Percentiles rank a stretch among this genome's conserved stretches.
These are phyloP conservation scores for Echinosophora koreensis DNA, from an alignment of 306 rosid genomes.

Conservation along the genomic window DNA sequence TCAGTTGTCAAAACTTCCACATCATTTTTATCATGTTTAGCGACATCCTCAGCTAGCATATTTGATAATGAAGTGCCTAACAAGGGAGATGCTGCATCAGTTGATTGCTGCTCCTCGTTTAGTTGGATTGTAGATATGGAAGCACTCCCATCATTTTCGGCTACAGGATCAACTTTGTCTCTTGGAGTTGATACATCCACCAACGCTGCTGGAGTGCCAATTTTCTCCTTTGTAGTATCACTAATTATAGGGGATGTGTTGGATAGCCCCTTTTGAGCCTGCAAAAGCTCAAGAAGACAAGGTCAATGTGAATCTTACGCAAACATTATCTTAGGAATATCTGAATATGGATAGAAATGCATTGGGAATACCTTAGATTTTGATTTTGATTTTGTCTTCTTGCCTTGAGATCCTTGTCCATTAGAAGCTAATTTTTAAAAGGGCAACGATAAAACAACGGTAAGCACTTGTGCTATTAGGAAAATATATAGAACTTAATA, in stretches of 20 bases:
- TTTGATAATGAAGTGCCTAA: slow-evolving; percentile 52
- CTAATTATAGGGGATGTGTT: slow-evolving; percentile 46
- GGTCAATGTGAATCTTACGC: slow-evolving; percentile 33
- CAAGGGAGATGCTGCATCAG: slow-evolving; percentile 48
- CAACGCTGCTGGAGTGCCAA: slow-evolving; percentile 46
- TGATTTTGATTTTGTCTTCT: slow-evolving; percentile 66
- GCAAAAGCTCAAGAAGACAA: slow-evolving; percentile 43
- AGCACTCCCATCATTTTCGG: slow-evolving; percentile 57
- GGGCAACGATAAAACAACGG: slow-evolving; percentile 44
- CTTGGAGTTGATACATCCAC: slow-evolving; percentile 52
- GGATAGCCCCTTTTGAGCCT: slow-evolving; percentile 64
- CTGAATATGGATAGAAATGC: slow-evolving; percentile 8
- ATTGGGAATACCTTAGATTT: slow-evolving; percentile 70
- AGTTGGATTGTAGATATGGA: slow-evolving; percentile 49
- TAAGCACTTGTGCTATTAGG: slow-evolving; percentile 43
- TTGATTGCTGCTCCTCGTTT: slow-evolving; percentile 52
- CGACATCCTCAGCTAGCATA: slow-evolving; percentile 51
- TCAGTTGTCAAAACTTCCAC: slow-evolving; percentile 50
- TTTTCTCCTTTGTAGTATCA: slow-evolving; percentile 56
- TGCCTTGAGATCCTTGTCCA: slow-evolving; percentile 89
- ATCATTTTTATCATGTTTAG: slow-evolving; percentile 52
- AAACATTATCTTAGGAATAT: slow-evolving; percentile 2
- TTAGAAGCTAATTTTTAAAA: slow-evolving; percentile 66
- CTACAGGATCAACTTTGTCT: slow-evolving; percentile 52
- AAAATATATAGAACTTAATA: slow-evolving; percentile 21